A percentile compares a stretch with the other conserved stretches of the same genome.
Conservation (phyloP, 2,329 filamentous ascomycete species). For the Colletotrichum tanaceti region DNA sequence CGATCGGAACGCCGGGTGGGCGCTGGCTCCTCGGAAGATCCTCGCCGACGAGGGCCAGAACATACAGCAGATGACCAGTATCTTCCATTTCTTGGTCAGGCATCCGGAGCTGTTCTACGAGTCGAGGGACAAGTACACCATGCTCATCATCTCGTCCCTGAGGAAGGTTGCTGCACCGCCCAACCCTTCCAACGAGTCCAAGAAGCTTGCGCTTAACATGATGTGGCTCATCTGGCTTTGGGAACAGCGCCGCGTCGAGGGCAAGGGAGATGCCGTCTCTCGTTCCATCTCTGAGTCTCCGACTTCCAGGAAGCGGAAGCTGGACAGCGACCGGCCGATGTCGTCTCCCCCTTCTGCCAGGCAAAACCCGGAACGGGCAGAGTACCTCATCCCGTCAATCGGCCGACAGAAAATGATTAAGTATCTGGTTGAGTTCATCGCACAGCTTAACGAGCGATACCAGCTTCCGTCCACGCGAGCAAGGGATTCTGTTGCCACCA, state of each 20-base stretch:
- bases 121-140: constrained; percentile 88
- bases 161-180: constrained; percentile 87
- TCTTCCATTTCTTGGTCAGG: constrained; percentile 95
- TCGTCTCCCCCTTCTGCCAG: constrained; percentile 66
- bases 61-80: constrained; percentile 93
- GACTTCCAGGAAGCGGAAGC: constrained; percentile 77
- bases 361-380: constrained; percentile 64
- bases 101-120: constrained; percentile 96
- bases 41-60: constrained; percentile 95
- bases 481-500: constrained; percentile 61
- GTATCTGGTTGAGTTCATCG: constrained; percentile 96
- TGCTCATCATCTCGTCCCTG: constrained; percentile 88
- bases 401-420: constrained; percentile 87
- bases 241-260: constrained; percentile 85
- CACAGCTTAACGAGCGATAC: constrained; percentile 87
- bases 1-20: constrained; percentile 86
- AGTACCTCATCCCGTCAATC: constrained; percentile 75
- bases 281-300: constrained; percentile 74
- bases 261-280: constrained; percentile 56
- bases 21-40: constrained; percentile 88
- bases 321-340: constrained; percentile 71
- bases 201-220: constrained; percentile 89
- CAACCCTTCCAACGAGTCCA: constrained; percentile 89
- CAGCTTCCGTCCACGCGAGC: constrained; percentile 77
- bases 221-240: constrained; percentile 92